Conservation (phyloP, 116 monocot genomes). For the Papilionanthe hybrid region DNA sequence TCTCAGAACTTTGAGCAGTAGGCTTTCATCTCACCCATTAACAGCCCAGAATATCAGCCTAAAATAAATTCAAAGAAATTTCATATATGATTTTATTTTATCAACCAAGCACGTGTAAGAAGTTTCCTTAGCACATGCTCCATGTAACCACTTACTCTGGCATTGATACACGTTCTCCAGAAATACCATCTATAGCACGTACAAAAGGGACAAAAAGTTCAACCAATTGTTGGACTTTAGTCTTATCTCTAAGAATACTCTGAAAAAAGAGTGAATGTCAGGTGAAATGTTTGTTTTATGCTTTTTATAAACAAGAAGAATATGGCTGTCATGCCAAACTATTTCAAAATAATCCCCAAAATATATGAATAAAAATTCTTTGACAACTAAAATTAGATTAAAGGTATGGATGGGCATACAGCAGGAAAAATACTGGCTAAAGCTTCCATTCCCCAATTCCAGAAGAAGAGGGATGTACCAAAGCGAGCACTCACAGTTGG, state of each 20-base stretch:
- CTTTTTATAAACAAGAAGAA: neutral
- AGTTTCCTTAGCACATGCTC: neutral
- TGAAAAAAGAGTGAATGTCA: slow-evolving; percentile 14
- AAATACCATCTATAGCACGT: slow-evolving; percentile 78
- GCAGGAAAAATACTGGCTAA: slow-evolving; percentile 65
- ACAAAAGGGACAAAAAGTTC: slow-evolving; percentile 75
- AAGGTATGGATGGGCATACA: slow-evolving; percentile 37
- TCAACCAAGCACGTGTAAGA: neutral
- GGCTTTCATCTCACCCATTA: too few relatives aligned
- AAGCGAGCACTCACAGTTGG: slow-evolving; percentile 96
- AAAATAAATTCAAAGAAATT: neutral
- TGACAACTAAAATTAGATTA: neutral
- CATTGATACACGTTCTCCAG: slow-evolving; percentile 79
- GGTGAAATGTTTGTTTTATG: neutral
- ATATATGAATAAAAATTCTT: neutral
- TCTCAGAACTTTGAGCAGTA: too few relatives aligned
- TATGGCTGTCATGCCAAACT: neutral
- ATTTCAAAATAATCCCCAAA: neutral
- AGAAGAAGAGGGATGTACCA: slow-evolving; percentile 88
- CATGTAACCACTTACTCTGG: slow-evolving; percentile 52
- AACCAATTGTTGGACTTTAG: slow-evolving; percentile 59
- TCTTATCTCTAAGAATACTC: slow-evolving; percentile 71
- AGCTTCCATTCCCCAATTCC: slow-evolving; percentile 94
- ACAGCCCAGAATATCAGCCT: too few relatives aligned
- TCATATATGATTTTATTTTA: neutral